Evolutionary conservation across 2,329 filamentous ascomycete species (phyloP), one percentile per base, ranked within the genome.

Genomic region (Claviceps sp.): DNA sequence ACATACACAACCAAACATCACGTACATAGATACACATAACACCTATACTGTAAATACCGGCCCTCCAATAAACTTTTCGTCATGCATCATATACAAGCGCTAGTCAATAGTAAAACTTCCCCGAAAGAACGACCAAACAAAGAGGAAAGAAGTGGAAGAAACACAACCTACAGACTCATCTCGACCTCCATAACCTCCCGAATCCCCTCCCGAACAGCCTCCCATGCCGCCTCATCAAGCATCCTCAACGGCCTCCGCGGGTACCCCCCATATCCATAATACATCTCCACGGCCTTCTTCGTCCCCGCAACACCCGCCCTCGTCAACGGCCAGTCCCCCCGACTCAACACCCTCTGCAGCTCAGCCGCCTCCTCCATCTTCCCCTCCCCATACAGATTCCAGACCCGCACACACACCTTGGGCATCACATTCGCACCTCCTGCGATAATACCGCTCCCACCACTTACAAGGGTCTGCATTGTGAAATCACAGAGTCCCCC

Each of bases 401-500:
- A 89, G 30, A 94, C 80, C 64, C 78, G 80, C 48, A 85, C 84
- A 62, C 87, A 90, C 6, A 85, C 74, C 72, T 90, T 89, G 49
- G 89, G 89, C 68, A 91, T 81, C 53, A 94, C 82, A 63, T 94
- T 95, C 55, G 87, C 89, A 43, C 86, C 83, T 19, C 89, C 89
- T 16, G 87, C 87, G 61, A 94, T 93, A 67, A 93, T 89, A 37
- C 89, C 88, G 52, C 81, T 85, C 44, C 88, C 88, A 47, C 88
- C 88, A 47, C 81, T 86, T 55, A 84, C 76, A 4, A 90, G 76
- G 1, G 87, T 91, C 70, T 91, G 89, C 30, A 87, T 75, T 1
- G 87, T 89, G 68, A 94, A 94, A 69, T 94, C 89, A 63, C 85
- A 88, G 66, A 93, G 87, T 57, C 88, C 89, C 46, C 88, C 88